Conservation (phyloP, 116 monocot species). For the Dioscorea cayenensis region DNA sequence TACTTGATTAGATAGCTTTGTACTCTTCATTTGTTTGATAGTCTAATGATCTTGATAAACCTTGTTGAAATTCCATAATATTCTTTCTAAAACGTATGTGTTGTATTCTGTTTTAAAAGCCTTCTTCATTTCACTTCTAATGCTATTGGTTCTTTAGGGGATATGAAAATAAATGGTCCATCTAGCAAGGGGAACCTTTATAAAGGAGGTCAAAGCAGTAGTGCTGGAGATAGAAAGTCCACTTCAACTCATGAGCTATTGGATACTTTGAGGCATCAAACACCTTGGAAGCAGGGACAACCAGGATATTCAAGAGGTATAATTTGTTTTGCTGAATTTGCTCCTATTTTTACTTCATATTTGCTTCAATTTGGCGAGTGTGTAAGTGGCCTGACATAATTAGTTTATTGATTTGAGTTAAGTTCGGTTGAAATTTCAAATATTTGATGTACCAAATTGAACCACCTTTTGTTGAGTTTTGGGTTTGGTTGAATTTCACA, state of each 20-base stretch:
- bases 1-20: background rate
- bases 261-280: conserved; percentile 33
- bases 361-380: background rate
- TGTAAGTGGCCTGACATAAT: background rate
- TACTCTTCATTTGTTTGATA: background rate
- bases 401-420: background rate
- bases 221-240: conserved; percentile 14
- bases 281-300: conserved; percentile 31
- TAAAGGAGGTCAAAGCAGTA: conserved; percentile 9
- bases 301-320: conserved; percentile 32
- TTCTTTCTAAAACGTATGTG: background rate
- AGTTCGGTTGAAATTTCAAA: too few species aligned
- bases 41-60: background rate
- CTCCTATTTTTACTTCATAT: background rate
- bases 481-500: too few species aligned
- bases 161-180: conserved; percentile 3
- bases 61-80: background rate
- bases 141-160: conserved; percentile 4
- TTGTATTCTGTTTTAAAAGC: background rate
- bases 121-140: background rate
- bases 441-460: too few species aligned
- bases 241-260: conserved; percentile 27
- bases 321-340: background rate
- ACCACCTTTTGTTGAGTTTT: background rate
- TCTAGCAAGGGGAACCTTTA: conserved; percentile 12